Base-by-base conservation (phyloP, 1,284 basidiomycete genomes). In the Tilletiopsis washingtonensis region DNA sequence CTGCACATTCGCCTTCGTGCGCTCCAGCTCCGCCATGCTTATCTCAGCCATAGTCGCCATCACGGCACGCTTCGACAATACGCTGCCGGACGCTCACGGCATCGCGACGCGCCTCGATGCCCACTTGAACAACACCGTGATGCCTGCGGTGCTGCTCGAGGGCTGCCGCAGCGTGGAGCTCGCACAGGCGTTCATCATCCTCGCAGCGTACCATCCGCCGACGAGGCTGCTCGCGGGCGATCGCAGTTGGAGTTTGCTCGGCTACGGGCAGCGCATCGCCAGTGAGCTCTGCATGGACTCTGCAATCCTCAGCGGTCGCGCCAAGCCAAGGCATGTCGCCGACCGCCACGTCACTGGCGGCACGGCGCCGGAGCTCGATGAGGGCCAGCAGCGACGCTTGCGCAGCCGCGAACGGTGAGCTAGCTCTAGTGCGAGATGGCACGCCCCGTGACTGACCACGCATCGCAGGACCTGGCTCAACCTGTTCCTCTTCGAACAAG, bases 401-500 rank as follows among this genome's bases (percentile, higher is more conserved):
- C 11, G 44, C 21, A 46, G 34, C 38, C 44, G 44, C 6, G 37
- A 39, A 39, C 5, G 37, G 37, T 26, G 36, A 42, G n/a, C n/a
- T n/a, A n/a, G n/a, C n/a, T 34, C 9, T 34, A 34, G 29, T n/a
- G 9, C 29, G 29, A 34, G 29, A 9, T n/a, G 29, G 9, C 9
- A 34, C 9, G 29, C 29, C 9, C 29, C 9, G 9, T 34, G 29
- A 34, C 29, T 9, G 9, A 9, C 29, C n/a, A 9, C n/a, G 29
- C 9, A 34, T 34, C 9, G 9, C 29, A 45, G 62, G 14, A 62
- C 60, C 0, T 63, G 61, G 61, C 39, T 62, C 21, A 64, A 64
- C 34, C 38, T 64, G 12, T 64, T 59, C 59, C 47, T 64, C 4
- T 64, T 53, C 37, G 62, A 64, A 24, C 51, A 50, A 12, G 57